Evolutionary conservation across 345 rosid genomes (phyloP), one percentile per base, ranked within the genome.

Genomic region (Ricinus communis): DNA sequence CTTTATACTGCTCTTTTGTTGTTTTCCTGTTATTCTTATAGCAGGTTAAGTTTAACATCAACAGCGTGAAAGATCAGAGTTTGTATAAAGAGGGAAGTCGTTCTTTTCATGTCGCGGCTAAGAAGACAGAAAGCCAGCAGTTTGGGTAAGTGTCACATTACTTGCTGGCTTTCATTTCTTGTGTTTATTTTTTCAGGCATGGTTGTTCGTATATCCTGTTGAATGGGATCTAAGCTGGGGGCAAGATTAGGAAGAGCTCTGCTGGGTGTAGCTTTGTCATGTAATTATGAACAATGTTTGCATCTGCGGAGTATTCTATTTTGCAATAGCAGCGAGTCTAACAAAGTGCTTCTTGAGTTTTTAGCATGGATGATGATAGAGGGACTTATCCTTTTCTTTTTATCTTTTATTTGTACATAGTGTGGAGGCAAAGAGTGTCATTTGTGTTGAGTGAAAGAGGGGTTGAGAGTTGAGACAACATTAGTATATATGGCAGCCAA

Each of bases 131-230:
- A 83, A 87, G 91, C 86, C 91, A 85, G 89, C 86, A 80, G 77
- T 80, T 62, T 33, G 76, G 88, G 91, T 85, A 83, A 85, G 88
- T 85, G 69, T 67, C 65, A 31, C 67, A 67, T 59, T 78, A 71
- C 75, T 80, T 71, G 89, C 87, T 83, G 88, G 91, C 87, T 82
- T 85, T 83, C 84, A 14, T 78, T 77, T 74, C 67, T 70, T 80
- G 76, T 16, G 36, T 69, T 46, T n/a, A n/a, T n/a, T 71, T 74
- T 85, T 85, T 78, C 86, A 84, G 88, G 85, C 76, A 74, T 71
- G 65, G 68, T 68, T 43, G 69, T 33, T 41, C 47, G 65, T 66
- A 19, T 24, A 15, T 59, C 47, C 7, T 21, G 33, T n/a, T 21
- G 18, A 76, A 49, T 15, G 1, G 75, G 55, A 49, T 46, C 65